Evolutionary conservation across 2,329 filamentous ascomycete genomes (phyloP).

Genomic region (Paramyrothecium sp.): DNA sequence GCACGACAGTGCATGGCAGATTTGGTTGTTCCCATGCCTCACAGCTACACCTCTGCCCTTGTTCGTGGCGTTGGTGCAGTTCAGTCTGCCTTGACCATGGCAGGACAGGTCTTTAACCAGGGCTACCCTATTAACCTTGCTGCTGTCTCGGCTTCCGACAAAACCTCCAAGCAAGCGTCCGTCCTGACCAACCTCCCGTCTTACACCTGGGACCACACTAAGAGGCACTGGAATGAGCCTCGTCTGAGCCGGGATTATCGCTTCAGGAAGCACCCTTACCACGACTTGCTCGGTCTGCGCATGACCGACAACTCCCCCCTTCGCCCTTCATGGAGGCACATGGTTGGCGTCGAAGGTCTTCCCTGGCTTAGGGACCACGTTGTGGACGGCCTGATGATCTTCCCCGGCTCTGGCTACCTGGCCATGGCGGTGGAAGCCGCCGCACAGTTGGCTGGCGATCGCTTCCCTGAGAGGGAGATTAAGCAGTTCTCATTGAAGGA

Average conservation of each 20-base stretch:
- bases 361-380: slow-evolving; percentile 36
- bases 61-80: slow-evolving; percentile 10
- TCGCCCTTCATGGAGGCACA: slow-evolving; percentile 18
- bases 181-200: slow-evolving; percentile 27
- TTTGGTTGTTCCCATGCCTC: neutral
- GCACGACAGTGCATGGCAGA: slow-evolving; percentile 9
- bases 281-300: slow-evolving; percentile 36
- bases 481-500: slow-evolving; percentile 2
- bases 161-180: neutral
- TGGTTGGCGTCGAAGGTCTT: slow-evolving; percentile 13
- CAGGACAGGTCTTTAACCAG: slow-evolving; percentile 3
- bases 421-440: slow-evolving; percentile 4
- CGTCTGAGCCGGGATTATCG: slow-evolving; percentile 25
- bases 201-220: slow-evolving; percentile 35
- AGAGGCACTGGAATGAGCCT: slow-evolving; percentile 29
- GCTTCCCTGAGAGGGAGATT: slow-evolving; percentile 18
- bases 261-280: slow-evolving; percentile 25
- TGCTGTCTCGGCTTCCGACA: slow-evolving; percentile 6
- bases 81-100: slow-evolving; percentile 3
- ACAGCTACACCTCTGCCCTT: slow-evolving; percentile 9
- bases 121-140: slow-evolving; percentile 6
- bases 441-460: slow-evolving; percentile 13
- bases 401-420: slow-evolving; percentile 34
- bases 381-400: slow-evolving; percentile 26
- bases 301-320: slow-evolving; percentile 15